These are phyloP conservation scores for Oryza coarctata DNA, from an alignment of 176 grass and related monocot species.

Conservation along the genomic window DNA sequence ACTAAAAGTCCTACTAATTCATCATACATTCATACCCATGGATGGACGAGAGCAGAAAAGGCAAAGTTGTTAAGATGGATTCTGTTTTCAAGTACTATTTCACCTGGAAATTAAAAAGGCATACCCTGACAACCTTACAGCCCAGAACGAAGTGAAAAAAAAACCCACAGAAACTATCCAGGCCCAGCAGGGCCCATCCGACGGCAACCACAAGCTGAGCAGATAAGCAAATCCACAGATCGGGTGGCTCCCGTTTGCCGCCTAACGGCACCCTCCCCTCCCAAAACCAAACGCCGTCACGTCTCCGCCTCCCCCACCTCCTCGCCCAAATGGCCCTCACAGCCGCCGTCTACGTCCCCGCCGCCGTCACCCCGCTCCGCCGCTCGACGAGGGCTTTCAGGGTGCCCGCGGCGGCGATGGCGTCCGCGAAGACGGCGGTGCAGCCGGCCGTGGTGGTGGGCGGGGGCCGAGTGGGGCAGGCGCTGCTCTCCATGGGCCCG, in stretches of 20 bases:
- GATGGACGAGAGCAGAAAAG: too few species aligned
- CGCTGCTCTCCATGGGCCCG: slow-evolving; percentile 61
- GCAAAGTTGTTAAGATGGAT: too few species aligned
- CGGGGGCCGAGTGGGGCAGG: slow-evolving; percentile 50
- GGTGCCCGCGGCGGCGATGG: slow-evolving; percentile 35
- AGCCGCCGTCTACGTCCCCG: slow-evolving; percentile 36
- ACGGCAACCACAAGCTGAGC: slow-evolving; percentile 9
- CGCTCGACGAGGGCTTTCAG: slow-evolving; percentile 27
- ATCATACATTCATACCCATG: too few species aligned
- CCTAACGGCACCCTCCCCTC: slow-evolving; percentile 30
- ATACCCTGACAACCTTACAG: too few species aligned
- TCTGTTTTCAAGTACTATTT: too few species aligned
- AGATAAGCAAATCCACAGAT: slow-evolving; percentile 52
- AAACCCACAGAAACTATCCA: background rate
- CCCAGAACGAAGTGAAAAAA: too few species aligned
- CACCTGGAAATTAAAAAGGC: too few species aligned
- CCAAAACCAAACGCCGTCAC: slow-evolving; percentile 43
- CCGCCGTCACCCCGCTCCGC: slow-evolving; percentile 34
- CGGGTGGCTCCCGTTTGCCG: slow-evolving; percentile 48
- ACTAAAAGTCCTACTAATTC: too few species aligned
- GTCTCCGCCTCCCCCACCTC: background rate
- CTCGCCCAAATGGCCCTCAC: slow-evolving; percentile 26
- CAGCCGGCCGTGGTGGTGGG: slow-evolving; percentile 79
- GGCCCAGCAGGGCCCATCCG: background rate
- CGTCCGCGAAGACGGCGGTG: slow-evolving; percentile 42